These are phyloP conservation scores for Quercus phellos DNA, from an alignment of 331 rosid genomes.

Conservation along the genomic window DNA sequence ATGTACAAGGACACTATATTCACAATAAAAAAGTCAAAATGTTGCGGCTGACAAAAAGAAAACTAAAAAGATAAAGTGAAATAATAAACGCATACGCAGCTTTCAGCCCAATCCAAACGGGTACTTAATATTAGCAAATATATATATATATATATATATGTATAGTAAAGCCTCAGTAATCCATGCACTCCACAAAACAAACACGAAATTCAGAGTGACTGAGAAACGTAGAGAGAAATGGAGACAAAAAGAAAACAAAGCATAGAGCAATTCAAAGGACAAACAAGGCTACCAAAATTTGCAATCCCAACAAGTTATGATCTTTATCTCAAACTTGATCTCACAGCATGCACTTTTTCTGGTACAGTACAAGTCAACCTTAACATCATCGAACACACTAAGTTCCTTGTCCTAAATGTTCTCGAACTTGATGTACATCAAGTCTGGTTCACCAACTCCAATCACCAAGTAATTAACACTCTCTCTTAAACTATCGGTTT, in stretches of 20 bases:
- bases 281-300: conserved; percentile 44
- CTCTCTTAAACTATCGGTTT: background rate
- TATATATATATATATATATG: too few species aligned
- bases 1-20: too few species aligned
- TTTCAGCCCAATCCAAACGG: too few species aligned
- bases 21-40: too few species aligned
- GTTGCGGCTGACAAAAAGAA: too few species aligned
- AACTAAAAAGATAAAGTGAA: too few species aligned
- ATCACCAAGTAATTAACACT: conserved; percentile 27
- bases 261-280: conserved; percentile 50
- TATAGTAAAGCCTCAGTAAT: too few species aligned
- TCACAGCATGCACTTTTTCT: conserved; percentile 43
- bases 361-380: conserved; percentile 39
- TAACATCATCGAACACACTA: conserved; percentile 30
- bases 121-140: too few species aligned
- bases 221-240: conserved; percentile 16
- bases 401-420: conserved; percentile 47
- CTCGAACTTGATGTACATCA: conserved; percentile 43
- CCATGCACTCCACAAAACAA: too few species aligned
- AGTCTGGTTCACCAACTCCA: conserved; percentile 38
- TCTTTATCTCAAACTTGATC: conserved; percentile 54
- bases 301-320: conserved; percentile 47
- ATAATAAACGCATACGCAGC: too few species aligned
- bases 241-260: conserved; percentile 22
- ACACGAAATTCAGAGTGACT: too few species aligned